Evolutionary conservation across 495 filamentous ascomycete genomes (phyloP), one percentile per base, ranked within the genome.

Genomic region (Hypoxylon rickii): DNA sequence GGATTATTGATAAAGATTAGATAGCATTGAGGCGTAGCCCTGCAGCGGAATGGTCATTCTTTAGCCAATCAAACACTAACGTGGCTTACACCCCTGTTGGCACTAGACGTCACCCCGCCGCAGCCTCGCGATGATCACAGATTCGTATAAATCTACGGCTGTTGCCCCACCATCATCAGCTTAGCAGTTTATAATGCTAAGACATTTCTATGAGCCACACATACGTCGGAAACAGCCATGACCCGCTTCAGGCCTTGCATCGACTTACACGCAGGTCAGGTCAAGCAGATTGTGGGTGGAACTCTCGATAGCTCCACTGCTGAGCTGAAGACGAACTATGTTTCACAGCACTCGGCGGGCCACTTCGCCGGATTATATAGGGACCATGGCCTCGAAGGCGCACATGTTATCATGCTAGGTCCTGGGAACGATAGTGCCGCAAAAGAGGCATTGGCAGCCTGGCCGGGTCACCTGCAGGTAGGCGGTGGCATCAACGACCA

Each of bases 251-350:
- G 94, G 11, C 95, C 94, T 12, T 98, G 94, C 69, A 97, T 98
- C 71, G 94, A 98, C 73, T 81, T 98, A 20, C 94, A 98, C 74
- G 86, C 92, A 7, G 95, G 95, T 5, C 83, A 89, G 69, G 94
- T 98, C 21, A 98, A 98, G 76, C 94, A 98, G 73, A 98, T 98
- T 62, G 92, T 98, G 31, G 94, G 94, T 44, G 92, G 92, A 36
- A 97, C 94, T 0, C 80, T 97, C 57, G 87, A 83, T 67, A 80
- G 80, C 60, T 74, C 81, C 0, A 79, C 80, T 16, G 61, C 78
- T 18, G 79, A 83, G 42, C 79, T 97, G 53, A 86, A 89, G 70
- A 97, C 94, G 50, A 97, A 98, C 70, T 90, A 89, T 71, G 83
- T 95, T 21, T 96, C 94, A 2, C 81, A 83, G 11, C 86, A 90